phyloP scores from a whole-genome alignment of 1,284 basidiomycete genomes.

The Filobasidium uniguttulatum region DNA sequence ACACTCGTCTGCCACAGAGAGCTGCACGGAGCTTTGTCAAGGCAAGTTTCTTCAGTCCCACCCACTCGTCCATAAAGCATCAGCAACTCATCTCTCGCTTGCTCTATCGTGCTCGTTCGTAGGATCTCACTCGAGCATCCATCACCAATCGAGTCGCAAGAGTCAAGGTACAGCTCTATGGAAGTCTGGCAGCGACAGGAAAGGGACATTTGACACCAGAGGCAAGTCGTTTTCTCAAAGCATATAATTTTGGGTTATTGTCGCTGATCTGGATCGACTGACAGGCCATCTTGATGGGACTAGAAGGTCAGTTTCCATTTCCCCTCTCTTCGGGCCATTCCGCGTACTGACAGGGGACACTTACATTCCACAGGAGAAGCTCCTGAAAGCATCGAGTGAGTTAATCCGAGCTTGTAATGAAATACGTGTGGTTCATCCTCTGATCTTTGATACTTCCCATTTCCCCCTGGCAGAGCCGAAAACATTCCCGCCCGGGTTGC shows the following conservation, averaged over 20 bases:
- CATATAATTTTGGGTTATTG: conserved; percentile 35
- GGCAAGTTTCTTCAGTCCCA: too few relatives aligned
- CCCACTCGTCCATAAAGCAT: too few relatives aligned
- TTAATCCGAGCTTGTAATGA: conserved; percentile 45
- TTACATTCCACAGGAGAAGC: not conserved
- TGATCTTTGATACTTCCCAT: too few relatives aligned
- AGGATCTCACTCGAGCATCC: not conserved
- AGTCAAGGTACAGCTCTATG: conserved; percentile 68
- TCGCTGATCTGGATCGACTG: conserved; percentile 48
- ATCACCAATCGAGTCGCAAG: not conserved
- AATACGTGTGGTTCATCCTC: too few relatives aligned
- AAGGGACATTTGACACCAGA: conserved; percentile 83
- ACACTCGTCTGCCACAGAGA: conserved; percentile 30
- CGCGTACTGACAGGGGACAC: too few relatives aligned
- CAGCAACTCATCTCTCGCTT: not conserved
- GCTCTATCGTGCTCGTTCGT: not conserved
- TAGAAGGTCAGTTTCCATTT: conserved; percentile 1
- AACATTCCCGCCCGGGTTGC: conserved; percentile 52
- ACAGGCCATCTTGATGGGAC: conserved; percentile 5
- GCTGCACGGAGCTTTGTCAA: conserved; percentile 71
- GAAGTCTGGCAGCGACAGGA: conserved; percentile 46
- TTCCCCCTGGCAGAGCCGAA: not conserved
- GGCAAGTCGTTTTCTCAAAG: conserved; percentile 44
- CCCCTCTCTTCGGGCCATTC: not conserved
- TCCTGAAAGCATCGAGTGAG: conserved; percentile 25